Base-by-base conservation (phyloP, 768 basidiomycete genomes). In the Pseudohyphozyma bogoriensis region DNA sequence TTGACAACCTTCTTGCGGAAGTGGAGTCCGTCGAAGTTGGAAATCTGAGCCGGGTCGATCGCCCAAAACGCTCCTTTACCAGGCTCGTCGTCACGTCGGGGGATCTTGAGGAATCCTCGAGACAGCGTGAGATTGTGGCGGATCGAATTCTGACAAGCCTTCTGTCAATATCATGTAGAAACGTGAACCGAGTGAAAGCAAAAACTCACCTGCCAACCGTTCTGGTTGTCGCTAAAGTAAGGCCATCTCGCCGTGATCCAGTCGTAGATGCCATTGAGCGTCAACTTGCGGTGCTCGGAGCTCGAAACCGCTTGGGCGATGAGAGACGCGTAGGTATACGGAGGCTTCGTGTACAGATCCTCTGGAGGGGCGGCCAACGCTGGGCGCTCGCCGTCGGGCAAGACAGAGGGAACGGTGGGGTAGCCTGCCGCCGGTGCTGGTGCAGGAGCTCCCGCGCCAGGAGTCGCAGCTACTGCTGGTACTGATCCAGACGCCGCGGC, bases 1-100 rank as follows among this genome's bases (percentile, higher is more conserved):
- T 56, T 56, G 44, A 24, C 10, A 36, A 50, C 51, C 42, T 51
- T 55, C 46, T 55, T 45, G 32, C 59, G 58, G 26, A 60, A 67
- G 62, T 63, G 40, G 32, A 58, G 47, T 3, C 69, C 69, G 50
- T 74, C 74, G 45, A 76, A 75, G 45, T 71, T 64, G 20, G 69
- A 66, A 9, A 73, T 71, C 59, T 77, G 73, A 12, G 70, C 80
- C 46, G 85, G 83, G 69, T 93, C 91, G 35, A 95, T 78, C 24
- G 86, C 85, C 92, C 92, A 96, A 65, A 90, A 89, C 66, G 85
- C 89, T 2, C 91, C 92, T 73, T 93, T 95, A 12, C 88, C 73
- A 44, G 74, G 72, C 39, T 77, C 88, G 60, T 89, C 86, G 9
- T 83, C 82, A 63, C 83, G 85, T 33, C 88, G 54, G 2, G 45